phyloP scores from a whole-genome alignment of 257 asterid genomes.

The Echium plantagineum region DNA sequence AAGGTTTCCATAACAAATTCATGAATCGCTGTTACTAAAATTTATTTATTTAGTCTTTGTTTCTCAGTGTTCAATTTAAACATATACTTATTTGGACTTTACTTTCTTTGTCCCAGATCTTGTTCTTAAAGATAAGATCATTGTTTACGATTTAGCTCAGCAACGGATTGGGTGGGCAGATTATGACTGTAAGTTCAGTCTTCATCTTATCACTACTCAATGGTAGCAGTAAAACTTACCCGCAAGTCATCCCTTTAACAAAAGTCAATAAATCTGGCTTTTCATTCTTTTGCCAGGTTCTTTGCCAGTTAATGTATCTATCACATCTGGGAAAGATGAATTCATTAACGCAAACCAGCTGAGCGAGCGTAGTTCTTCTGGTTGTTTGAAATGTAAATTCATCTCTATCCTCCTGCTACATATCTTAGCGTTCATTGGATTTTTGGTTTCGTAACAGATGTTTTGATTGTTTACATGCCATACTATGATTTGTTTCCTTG shows the following conservation, averaged over 20 bases:
- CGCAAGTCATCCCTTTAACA: not conserved
- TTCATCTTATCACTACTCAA: too few species aligned
- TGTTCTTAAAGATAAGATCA: constrained; percentile 69
- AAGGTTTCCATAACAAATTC: too few species aligned
- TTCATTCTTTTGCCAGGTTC: constrained; percentile 43
- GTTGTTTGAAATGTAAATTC: constrained; percentile 8
- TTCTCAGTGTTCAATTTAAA: not conserved
- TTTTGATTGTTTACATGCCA: too few species aligned
- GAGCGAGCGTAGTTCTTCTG: constrained; percentile 36
- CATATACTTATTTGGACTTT: not conserved
- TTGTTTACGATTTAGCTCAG: constrained; percentile 76
- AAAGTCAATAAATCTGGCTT: not conserved
- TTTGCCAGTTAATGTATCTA: constrained; percentile 63
- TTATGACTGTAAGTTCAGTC: constrained; percentile 55
- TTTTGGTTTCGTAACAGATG: constrained; percentile 24
- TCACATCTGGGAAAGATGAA: constrained; percentile 70
- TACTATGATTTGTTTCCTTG: too few species aligned
- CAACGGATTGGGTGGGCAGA: constrained; percentile 86
- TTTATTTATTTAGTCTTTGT: too few species aligned
- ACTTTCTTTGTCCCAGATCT: constrained; percentile 44
- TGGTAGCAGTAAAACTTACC: too few species aligned
- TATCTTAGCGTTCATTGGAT: constrained; percentile 18
- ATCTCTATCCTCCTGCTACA: constrained; percentile 1
- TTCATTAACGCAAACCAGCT: constrained; percentile 57
- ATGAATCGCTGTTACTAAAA: too few species aligned